phyloP scores from a whole-genome alignment of 768 basidiomycete genomes.

The Russula abietina region DNA sequence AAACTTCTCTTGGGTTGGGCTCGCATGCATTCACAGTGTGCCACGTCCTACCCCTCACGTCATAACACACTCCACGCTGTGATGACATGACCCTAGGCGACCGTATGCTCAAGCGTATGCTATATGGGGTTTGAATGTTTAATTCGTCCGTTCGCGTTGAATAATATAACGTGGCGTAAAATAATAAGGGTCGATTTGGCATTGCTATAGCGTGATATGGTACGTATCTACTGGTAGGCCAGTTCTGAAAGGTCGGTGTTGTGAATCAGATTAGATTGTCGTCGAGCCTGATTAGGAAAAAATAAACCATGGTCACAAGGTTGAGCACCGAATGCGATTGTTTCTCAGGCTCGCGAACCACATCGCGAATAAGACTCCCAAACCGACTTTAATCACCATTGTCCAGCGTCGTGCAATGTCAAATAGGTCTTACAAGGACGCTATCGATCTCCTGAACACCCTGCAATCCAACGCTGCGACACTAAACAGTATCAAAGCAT shows the following conservation, averaged over 20 bases:
- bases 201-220: too few species aligned
- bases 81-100: too few species aligned
- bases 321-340: conserved; percentile 10
- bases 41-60: too few species aligned
- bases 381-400: neutral
- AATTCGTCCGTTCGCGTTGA: too few species aligned
- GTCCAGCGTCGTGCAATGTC: conserved; percentile 44
- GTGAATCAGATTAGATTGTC: neutral
- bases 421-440: conserved; percentile 62
- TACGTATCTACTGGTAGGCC: too few species aligned
- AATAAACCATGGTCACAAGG: neutral
- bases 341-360: conserved; percentile 3
- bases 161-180: too few species aligned
- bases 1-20: too few species aligned
- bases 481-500: conserved; percentile 74
- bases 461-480: conserved; percentile 93
- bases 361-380: neutral
- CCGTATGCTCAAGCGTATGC: too few species aligned
- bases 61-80: too few species aligned
- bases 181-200: too few species aligned
- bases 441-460: conserved; percentile 66
- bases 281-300: conserved; percentile 3
- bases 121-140: too few species aligned
- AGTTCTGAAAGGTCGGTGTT: neutral
- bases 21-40: too few species aligned